phyloP scores from a whole-genome alignment of 257 asterid genomes.

The Przewalskia tangutica region DNA sequence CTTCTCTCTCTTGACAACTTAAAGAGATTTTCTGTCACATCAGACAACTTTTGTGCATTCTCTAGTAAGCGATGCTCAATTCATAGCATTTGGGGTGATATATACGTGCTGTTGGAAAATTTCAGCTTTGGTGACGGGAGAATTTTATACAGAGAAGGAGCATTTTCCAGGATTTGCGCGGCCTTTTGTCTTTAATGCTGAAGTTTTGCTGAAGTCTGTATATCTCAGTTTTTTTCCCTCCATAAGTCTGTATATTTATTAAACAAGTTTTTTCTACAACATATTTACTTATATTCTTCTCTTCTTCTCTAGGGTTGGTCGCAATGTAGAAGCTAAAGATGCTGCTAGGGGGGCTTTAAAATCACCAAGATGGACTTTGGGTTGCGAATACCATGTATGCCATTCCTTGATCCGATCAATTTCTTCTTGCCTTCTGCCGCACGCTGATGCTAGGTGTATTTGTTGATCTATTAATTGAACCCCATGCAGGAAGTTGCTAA shows the following conservation, averaged over 20 bases:
- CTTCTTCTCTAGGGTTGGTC: constrained; percentile 56
- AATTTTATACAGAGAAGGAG: constrained; percentile 82
- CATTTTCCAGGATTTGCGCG: constrained; percentile 98
- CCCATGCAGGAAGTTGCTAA: constrained; percentile 67
- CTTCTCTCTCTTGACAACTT: constrained; percentile 57
- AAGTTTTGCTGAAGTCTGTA: constrained; percentile 69
- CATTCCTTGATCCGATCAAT: not conserved
- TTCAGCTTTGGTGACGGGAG: constrained; percentile 96
- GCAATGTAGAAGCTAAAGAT: constrained; percentile 73
- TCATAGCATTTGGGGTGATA: constrained; percentile 28
- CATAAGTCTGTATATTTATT: not conserved
- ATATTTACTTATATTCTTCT: not conserved
- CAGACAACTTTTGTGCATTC: constrained; percentile 48
- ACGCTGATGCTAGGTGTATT: not conserved
- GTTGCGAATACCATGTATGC: constrained; percentile 69
- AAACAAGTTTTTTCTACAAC: not conserved
- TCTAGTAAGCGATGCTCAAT: constrained; percentile 26
- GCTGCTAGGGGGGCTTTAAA: constrained; percentile 89
- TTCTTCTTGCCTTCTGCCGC: not conserved
- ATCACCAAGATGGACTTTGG: constrained; percentile 98
- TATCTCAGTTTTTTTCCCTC: constrained; percentile 4
- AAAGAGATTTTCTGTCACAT: constrained; percentile 33
- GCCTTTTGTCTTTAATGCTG: constrained; percentile 74
- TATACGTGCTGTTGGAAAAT: constrained; percentile 56
- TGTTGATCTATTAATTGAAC: not conserved